phyloP scores from a whole-genome alignment of 345 rosid genomes.

The Hibiscus mutabilis region DNA sequence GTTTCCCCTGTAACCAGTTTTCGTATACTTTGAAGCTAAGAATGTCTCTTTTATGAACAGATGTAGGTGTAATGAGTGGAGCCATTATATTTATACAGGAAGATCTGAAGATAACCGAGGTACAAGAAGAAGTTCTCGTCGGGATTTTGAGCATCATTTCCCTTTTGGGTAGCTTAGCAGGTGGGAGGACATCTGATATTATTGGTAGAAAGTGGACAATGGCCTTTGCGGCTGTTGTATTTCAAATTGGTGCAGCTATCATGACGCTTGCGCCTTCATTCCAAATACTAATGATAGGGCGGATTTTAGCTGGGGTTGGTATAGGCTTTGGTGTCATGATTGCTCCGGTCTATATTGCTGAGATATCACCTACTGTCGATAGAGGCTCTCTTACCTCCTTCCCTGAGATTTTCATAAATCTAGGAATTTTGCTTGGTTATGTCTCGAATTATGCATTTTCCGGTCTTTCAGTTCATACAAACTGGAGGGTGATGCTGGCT shows the following conservation, averaged over 20 bases:
- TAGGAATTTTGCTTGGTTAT: constrained; percentile 85
- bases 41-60: constrained; percentile 31
- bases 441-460: constrained; percentile 85
- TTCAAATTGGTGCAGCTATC: constrained; percentile 65
- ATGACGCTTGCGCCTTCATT: constrained; percentile 84
- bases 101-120: constrained; percentile 73
- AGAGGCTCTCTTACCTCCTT: constrained; percentile 84
- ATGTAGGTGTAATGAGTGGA: constrained; percentile 96
- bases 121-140: constrained; percentile 71
- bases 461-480: constrained; percentile 53
- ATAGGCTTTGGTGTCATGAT: constrained; percentile 88
- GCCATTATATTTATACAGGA: constrained; percentile 82
- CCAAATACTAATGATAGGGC: constrained; percentile 59
- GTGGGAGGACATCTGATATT: constrained; percentile 80
- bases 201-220: constrained; percentile 93
- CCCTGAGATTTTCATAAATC: constrained; percentile 78
- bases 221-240: constrained; percentile 74
- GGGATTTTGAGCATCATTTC: constrained; percentile 80
- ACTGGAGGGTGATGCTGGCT: constrained; percentile 91
- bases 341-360: constrained; percentile 85
- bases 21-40: neutral
- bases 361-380: constrained; percentile 60
- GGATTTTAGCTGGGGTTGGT: constrained; percentile 74
- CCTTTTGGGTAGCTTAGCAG: constrained; percentile 77
- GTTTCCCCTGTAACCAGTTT: neutral